phyloP scores from a whole-genome alignment of 805 yeast species.

The Danielia reshetovae region DNA sequence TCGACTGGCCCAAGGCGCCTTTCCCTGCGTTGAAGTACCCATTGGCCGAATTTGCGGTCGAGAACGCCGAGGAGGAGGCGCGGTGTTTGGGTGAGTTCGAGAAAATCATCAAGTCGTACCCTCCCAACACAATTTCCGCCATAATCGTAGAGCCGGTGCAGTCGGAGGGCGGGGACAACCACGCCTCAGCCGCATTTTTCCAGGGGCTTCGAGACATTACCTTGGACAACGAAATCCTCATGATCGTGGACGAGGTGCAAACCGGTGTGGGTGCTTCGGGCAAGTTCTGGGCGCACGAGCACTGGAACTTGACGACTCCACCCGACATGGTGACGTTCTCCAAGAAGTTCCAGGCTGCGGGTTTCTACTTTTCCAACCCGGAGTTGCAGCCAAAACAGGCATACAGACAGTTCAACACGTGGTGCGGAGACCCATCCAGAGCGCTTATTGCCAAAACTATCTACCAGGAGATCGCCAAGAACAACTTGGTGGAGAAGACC shows the following conservation, averaged over 20 bases:
- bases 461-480: conserved; percentile 48
- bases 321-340: conserved; percentile 71
- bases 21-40: conserved; percentile 42
- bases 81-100: conserved; percentile 46
- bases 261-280: conserved; percentile 76
- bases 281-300: conserved; percentile 70
- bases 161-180: conserved; percentile 77
- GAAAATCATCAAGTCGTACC: conserved; percentile 24
- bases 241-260: conserved; percentile 71
- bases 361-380: conserved; percentile 61
- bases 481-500: conserved; percentile 47
- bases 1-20: conserved; percentile 54
- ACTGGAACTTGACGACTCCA: conserved; percentile 56
- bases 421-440: conserved; percentile 76
- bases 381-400: conserved; percentile 56
- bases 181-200: conserved; percentile 57
- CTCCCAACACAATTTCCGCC: conserved; percentile 48
- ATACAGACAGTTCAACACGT: conserved; percentile 70
- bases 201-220: conserved; percentile 62
- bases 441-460: conserved; percentile 61
- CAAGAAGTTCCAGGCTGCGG: conserved; percentile 71
- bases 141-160: conserved; percentile 59
- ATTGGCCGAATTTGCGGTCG: conserved; percentile 30
- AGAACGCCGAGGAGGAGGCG: conserved; percentile 46
- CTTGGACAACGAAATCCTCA: conserved; percentile 49